Base-by-base conservation (phyloP, 2,329 filamentous ascomycete species). In the Phyllosticta paracitricarpa region DNA sequence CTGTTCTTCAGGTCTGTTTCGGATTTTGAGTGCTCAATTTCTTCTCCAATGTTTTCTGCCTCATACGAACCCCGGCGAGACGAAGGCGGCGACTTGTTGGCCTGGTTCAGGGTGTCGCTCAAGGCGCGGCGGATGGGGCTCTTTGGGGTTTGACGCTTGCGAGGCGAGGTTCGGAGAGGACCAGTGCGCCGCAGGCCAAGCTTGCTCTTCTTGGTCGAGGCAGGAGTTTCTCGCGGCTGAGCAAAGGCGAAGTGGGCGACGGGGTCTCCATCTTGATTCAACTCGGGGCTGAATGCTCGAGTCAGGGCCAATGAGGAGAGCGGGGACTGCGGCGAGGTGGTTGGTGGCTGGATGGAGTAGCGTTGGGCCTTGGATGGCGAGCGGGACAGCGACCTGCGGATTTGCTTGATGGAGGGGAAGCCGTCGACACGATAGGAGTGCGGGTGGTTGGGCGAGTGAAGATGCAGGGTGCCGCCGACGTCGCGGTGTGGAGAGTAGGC, bases 361-460 rank as follows among this genome's bases (percentile, higher is more conserved):
- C 83, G 81, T 62, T 82, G 82, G 53, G 79, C 79, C 73, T 94
- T 96, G 33, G 93, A 96, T 10, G 93, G 93, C n/a, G 93, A 97
- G 68, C 91, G 84, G 62, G 92, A 97, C 65, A 97, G 81, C 26
- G 93, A 96, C 67, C 91, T 89, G 66, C 92, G 84, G 62, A 97
- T 80, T 69, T 91, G 89, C 70, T 90, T 84, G 65, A 96, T 89
- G 63, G 89, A 87, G 57, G 89, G 86, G 64, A 89, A 87, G 65
- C 90, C 85, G 77, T 96, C 89, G 68, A 93, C 88, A 75, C 89
- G 87, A 73, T 90, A 89, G 64, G 85, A 84, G 69, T 89, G 86
- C 56, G 70, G 66, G 64, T 73, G 33, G 12, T 89, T 93, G 62
- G 93, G 92, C 64, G 92, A 96, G 65, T 91, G 87, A 68, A 96